Evolutionary conservation across 306 rosid genomes (phyloP).

Genomic region (Spatholobus suberectus): DNA sequence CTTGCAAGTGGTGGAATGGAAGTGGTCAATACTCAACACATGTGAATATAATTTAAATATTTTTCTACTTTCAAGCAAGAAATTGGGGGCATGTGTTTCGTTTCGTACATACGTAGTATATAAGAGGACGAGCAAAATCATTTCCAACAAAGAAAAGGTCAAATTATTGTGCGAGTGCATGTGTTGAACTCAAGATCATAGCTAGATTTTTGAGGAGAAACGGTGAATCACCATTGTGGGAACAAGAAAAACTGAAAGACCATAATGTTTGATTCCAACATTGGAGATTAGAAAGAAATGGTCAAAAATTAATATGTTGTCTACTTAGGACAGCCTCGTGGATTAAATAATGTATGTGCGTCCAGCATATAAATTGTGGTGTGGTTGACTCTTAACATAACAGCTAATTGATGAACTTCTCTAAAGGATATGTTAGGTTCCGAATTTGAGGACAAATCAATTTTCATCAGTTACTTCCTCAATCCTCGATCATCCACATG

Average conservation of each 20-base stretch:
- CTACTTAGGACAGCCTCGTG: background rate
- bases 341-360: slow-evolving; percentile 12
- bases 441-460: slow-evolving; percentile 35
- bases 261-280: background rate
- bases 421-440: slow-evolving; percentile 45
- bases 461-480: slow-evolving; percentile 1
- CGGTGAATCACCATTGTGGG: background rate
- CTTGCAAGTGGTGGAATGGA: slow-evolving; percentile 29
- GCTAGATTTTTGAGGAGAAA: slow-evolving; percentile 1
- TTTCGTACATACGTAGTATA: background rate
- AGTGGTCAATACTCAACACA: slow-evolving; percentile 9
- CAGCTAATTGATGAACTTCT: slow-evolving; percentile 10
- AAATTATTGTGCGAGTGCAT: background rate
- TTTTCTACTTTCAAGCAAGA: slow-evolving; percentile 17
- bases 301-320: slow-evolving; percentile 30
- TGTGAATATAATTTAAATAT: slow-evolving; percentile 12
- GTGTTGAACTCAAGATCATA: background rate
- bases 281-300: background rate
- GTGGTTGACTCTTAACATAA: slow-evolving; percentile 43
- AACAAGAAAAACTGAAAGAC: background rate
- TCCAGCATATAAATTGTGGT: slow-evolving; percentile 28
- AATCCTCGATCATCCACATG: slow-evolving; percentile 37
- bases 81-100: slow-evolving; percentile 25
- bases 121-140: background rate
- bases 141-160: slow-evolving; percentile 33